Percentiles rank a stretch among this genome's conserved stretches.
Conservation (phyloP, 129 eudicot genomes). For the Tanacetum coccineum region DNA sequence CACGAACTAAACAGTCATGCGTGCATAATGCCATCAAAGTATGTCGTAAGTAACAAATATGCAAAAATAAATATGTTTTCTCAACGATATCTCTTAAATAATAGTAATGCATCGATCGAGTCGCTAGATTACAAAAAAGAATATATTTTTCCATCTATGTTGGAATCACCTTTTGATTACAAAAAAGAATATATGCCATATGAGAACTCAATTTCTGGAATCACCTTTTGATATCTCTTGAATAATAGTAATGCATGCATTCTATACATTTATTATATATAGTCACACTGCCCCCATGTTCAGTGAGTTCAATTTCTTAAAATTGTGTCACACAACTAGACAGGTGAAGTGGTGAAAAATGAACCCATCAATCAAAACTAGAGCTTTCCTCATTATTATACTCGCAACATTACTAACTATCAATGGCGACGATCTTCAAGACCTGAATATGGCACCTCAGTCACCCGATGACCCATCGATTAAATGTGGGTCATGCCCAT, state of each 20-base stretch:
- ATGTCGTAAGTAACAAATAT: too few species aligned
- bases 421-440: slow-evolving; percentile 28
- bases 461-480: slow-evolving; percentile 39
- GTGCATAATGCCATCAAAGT: too few species aligned
- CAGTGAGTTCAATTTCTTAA: slow-evolving; percentile 19
- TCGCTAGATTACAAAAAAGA: not conserved
- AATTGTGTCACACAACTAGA: slow-evolving; percentile 6
- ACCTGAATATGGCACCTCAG: slow-evolving; percentile 18
- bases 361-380: slow-evolving; percentile 21
- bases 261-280: slow-evolving; percentile 6
- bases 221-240: not conserved
- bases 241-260: not conserved
- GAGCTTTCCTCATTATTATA: slow-evolving; percentile 18
- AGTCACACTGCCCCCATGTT: not conserved
- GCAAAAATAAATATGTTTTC: not conserved
- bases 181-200: not conserved
- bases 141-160: too few species aligned
- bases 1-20: too few species aligned
- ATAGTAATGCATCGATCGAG: too few species aligned
- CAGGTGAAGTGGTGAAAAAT: slow-evolving; percentile 13
- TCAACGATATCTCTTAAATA: not conserved
- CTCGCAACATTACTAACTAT: slow-evolving; percentile 1
- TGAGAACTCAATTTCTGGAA: slow-evolving; percentile 7
- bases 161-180: too few species aligned
- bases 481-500: slow-evolving; percentile 71